These are phyloP conservation scores for Acorus calamus DNA, from an alignment of 106 monocot genomes.

Conservation along the genomic window DNA sequence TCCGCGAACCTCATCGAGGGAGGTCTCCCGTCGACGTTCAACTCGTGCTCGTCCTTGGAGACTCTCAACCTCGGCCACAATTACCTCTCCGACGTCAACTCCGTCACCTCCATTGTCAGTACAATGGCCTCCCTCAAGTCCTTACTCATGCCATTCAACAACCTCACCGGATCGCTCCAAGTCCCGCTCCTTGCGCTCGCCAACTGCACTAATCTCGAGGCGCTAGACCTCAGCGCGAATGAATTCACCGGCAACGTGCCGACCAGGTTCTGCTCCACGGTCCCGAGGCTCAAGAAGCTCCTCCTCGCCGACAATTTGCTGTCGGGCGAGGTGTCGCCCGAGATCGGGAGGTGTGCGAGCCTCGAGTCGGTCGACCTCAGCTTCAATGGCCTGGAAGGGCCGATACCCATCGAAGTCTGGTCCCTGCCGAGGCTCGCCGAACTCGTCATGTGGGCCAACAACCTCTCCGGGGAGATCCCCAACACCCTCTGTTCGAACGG, in stretches of 20 bases:
- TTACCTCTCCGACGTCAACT: slow-evolving; percentile 46
- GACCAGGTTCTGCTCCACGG: slow-evolving; percentile 21
- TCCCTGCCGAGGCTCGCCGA: slow-evolving; percentile 36
- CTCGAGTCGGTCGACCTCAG: slow-evolving; percentile 46
- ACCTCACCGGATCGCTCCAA: slow-evolving; percentile 29
- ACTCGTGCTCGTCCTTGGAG: slow-evolving; percentile 29
- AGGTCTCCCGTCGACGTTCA: slow-evolving; percentile 26
- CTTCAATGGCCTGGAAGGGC: slow-evolving; percentile 50
- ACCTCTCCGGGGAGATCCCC: slow-evolving; percentile 54
- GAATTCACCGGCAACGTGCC: slow-evolving; percentile 44
- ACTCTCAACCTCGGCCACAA: slow-evolving; percentile 48
- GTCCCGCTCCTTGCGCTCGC: slow-evolving; percentile 29
- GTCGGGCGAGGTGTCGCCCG: slow-evolving; percentile 28
- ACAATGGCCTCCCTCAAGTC: slow-evolving; percentile 26
- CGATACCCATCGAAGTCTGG: slow-evolving; percentile 34
- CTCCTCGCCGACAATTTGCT: slow-evolving; percentile 36
- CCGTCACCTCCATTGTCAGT: slow-evolving; percentile 26
- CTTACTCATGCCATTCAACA: slow-evolving; percentile 55
- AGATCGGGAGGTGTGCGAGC: slow-evolving; percentile 20
- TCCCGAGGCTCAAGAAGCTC: slow-evolving; percentile 35
- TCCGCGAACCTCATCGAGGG: slow-evolving; percentile 26
- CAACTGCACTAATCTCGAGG: slow-evolving; percentile 35
- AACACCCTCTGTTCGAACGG: slow-evolving; percentile 31
- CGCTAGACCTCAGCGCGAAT: slow-evolving; percentile 59
- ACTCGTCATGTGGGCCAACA: slow-evolving; percentile 63